Percentiles rank a stretch among this genome's conserved stretches.
Evolutionary conservation across 768 basidiomycete genomes (phyloP).

Genomic region (Kwoniella mangroviensis): DNA sequence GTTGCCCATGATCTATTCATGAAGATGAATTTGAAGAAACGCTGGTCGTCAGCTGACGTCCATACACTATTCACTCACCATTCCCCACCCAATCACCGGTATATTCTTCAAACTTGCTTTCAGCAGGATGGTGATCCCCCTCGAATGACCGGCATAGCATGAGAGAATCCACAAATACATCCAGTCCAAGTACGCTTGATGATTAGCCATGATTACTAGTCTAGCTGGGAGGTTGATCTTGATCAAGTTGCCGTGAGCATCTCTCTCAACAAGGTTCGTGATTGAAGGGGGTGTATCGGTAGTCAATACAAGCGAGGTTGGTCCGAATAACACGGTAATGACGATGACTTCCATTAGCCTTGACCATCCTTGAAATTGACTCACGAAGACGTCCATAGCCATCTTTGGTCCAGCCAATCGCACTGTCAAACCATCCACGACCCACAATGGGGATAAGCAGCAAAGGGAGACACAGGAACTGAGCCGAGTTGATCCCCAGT

Average conservation of each 20-base stretch:
- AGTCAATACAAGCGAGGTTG: slow-evolving; percentile 49
- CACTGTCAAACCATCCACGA: slow-evolving; percentile 67
- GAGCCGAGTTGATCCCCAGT: slow-evolving; percentile 72
- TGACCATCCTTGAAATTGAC: slow-evolving; percentile 8
- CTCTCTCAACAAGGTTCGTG: slow-evolving; percentile 65
- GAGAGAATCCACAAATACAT: slow-evolving; percentile 70
- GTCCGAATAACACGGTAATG: slow-evolving; percentile 49
- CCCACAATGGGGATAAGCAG: slow-evolving; percentile 67
- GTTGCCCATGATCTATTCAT: slow-evolving; percentile 88
- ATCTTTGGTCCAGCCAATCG: slow-evolving; percentile 80
- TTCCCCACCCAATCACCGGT: slow-evolving; percentile 86
- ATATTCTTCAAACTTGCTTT: slow-evolving; percentile 88
- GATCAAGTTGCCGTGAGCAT: slow-evolving; percentile 65
- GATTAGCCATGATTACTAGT: slow-evolving; percentile 85
- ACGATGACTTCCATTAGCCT: slow-evolving; percentile 43
- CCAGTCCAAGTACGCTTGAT: slow-evolving; percentile 65
- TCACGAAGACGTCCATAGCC: slow-evolving; percentile 73
- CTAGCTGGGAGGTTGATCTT: slow-evolving; percentile 75
- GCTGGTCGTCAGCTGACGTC: slow-evolving; percentile 61
- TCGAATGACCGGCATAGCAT: slow-evolving; percentile 44
- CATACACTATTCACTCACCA: slow-evolving; percentile 42
- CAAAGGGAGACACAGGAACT: slow-evolving; percentile 73
- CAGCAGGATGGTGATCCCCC: slow-evolving; percentile 87
- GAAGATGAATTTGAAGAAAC: slow-evolving; percentile 92
- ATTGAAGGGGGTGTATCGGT: slow-evolving; percentile 50